Evolutionary conservation across 2,329 filamentous ascomycete genomes (phyloP).

Genomic region (Penicillium nordicum): DNA sequence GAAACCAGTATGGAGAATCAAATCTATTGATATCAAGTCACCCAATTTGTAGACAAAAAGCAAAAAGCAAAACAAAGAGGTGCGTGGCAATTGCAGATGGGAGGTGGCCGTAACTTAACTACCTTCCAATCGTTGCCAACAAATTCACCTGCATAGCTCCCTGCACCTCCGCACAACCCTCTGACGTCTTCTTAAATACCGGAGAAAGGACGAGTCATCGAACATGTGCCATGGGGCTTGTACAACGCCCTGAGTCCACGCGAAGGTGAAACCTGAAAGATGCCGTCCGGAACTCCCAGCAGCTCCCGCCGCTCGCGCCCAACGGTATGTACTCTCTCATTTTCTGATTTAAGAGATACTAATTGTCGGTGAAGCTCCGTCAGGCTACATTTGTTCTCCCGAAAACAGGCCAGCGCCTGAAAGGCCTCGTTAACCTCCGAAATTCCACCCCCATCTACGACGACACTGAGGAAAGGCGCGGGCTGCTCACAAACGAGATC

Average conservation of each 20-base stretch:
- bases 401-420: slow-evolving; percentile 77
- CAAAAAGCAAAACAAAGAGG: slow-evolving; percentile 4
- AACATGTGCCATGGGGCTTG: slow-evolving; percentile 1
- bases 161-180: slow-evolving; percentile 5
- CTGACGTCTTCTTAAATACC: not conserved
- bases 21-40: not conserved
- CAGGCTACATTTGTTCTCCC: slow-evolving; percentile 87
- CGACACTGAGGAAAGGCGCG: slow-evolving; percentile 33
- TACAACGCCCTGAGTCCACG: slow-evolving; percentile 10
- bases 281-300: slow-evolving; percentile 31
- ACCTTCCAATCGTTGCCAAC: slow-evolving; percentile 1
- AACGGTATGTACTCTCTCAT: slow-evolving; percentile 25
- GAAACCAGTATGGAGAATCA: not conserved
- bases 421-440: slow-evolving; percentile 74
- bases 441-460: slow-evolving; percentile 35
- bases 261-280: slow-evolving; percentile 21
- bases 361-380: slow-evolving; percentile 54
- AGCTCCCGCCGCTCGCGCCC: slow-evolving; percentile 35
- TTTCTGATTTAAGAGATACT: slow-evolving; percentile 2
- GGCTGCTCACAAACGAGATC: slow-evolving; percentile 31
- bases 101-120: slow-evolving; percentile 14
- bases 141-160: slow-evolving; percentile 8
- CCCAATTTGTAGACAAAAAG: not conserved
- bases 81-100: slow-evolving; percentile 9
- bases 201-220: not conserved